Evolutionary conservation across 148 eudicot genomes (phyloP).

Genomic region (Persicaria maculosa): DNA sequence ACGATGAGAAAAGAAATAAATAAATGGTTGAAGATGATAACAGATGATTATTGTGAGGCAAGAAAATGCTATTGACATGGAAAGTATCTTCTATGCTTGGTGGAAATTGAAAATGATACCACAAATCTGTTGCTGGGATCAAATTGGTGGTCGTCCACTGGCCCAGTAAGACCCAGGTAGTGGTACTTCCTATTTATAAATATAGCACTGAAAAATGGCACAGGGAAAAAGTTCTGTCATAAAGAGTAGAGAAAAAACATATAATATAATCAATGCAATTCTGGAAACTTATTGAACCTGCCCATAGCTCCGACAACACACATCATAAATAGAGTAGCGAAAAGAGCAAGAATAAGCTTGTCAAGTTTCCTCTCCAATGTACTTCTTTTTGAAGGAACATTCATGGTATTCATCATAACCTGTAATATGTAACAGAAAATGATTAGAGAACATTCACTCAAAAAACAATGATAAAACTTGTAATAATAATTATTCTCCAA

Average conservation of each 20-base stretch:
- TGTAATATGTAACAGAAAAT: conserved; percentile 20
- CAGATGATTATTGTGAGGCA: conserved; percentile 4
- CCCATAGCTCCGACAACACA: conserved; percentile 92
- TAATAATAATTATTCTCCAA: neutral
- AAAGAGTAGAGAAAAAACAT: neutral
- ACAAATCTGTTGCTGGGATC: conserved; percentile 79
- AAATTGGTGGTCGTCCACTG: conserved; percentile 42
- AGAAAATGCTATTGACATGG: conserved; percentile 9
- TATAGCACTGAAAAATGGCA: conserved; percentile 50
- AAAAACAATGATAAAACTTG: neutral
- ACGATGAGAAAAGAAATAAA: neutral
- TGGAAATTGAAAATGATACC: conserved; percentile 32
- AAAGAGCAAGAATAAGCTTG: conserved; percentile 78
- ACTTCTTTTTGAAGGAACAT: conserved; percentile 97
- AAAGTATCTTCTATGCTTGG: neutral
- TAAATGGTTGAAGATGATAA: neutral
- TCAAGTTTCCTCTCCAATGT: conserved; percentile 97
- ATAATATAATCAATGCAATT: neutral
- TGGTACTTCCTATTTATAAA: conserved; percentile 56
- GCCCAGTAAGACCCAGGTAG: conserved; percentile 63
- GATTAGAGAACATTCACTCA: neutral
- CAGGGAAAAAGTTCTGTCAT: conserved; percentile 14
- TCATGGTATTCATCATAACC: conserved; percentile 99
- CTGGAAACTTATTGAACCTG: conserved; percentile 43
- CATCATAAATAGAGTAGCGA: conserved; percentile 75